Evolutionary conservation across 1,284 basidiomycete species (phyloP), one percentile per base, ranked within the genome.

Genomic region (Ceratobasidium papillatum): DNA sequence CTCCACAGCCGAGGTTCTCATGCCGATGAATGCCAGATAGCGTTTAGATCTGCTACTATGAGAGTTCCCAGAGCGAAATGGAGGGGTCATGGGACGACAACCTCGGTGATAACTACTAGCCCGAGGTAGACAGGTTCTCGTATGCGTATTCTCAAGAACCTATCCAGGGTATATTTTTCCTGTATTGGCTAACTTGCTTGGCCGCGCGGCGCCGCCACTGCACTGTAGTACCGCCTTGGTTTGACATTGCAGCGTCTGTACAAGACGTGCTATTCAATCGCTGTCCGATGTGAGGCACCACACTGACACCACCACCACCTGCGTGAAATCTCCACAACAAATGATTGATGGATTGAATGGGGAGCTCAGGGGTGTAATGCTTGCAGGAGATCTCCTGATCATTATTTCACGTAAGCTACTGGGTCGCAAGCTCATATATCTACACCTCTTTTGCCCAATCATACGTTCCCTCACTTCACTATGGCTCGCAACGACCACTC

Each of bases 401-500:
- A n/a, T 17, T 43, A 34, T 36, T 64, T 36, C 19, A 32, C 30
- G 22, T 12, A 8, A 45, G 47, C 4, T 38, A n/a, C 47, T 45
- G 49, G 32, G 47, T 9, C 47, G 30, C 19, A 49, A 25, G 27
- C 32, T 61, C 51, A 59, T 61, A 65, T 65, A 51, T 36, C 19
- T 47, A n/a, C 14, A 8, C 58, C 27, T 25, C 34, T 22, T 22
- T 30, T 43, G 30, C 25, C 14, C 27, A 12, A 30, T 12, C 7
- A 25, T 12, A 22, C 32, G 27, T 12, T 27, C 47, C 63, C 47
- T 22, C 45, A 1, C 19, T 49, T 32, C 7, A 5, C 7, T 14
- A 65, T 65, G 63, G 32, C 63, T 45, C 30, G 36, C 49, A 49
- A 65, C 47, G 63, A 51, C 5, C 5, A 51, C 32, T 30, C 45